A percentile compares a stretch with the other conserved stretches of the same genome.
phyloP scores from a whole-genome alignment of 441 rosid species.

The Codiaeum variegatum region DNA sequence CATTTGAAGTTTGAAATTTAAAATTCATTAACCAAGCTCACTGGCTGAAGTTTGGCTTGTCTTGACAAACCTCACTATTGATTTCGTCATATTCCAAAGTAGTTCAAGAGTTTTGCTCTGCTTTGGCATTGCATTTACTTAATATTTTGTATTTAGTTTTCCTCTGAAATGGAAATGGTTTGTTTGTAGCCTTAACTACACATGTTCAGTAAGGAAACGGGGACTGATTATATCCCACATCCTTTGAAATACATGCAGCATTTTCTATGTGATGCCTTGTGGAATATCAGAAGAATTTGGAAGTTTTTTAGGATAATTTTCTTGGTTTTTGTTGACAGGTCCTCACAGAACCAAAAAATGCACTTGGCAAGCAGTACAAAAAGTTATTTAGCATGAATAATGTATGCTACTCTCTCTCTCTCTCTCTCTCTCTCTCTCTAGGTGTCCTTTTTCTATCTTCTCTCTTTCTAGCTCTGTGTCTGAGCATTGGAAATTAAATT shows the following conservation, averaged over 20 bases:
- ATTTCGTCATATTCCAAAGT: background rate
- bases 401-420: conserved; percentile 35
- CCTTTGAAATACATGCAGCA: background rate
- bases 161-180: background rate
- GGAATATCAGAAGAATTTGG: background rate
- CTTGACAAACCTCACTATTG: background rate
- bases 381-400: conserved; percentile 87
- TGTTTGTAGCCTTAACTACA: background rate
- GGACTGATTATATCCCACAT: background rate
- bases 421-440: conserved; percentile 5
- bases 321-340: conserved; percentile 44
- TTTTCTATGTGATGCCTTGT: background rate
- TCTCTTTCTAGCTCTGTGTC: background rate
- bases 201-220: background rate
- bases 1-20: background rate
- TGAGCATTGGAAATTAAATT: conserved; percentile 14
- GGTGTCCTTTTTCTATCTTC: conserved; percentile 5
- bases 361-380: conserved; percentile 93
- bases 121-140: background rate
- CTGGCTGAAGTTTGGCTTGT: background rate
- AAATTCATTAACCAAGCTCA: background rate
- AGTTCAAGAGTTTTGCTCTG: background rate
- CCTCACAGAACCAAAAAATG: conserved; percentile 84
- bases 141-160: background rate
- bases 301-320: background rate